Percentiles rank a stretch among this genome's conserved stretches.
phyloP scores from a whole-genome alignment of 129 eudicot species.

The Flaveria trinervia region DNA sequence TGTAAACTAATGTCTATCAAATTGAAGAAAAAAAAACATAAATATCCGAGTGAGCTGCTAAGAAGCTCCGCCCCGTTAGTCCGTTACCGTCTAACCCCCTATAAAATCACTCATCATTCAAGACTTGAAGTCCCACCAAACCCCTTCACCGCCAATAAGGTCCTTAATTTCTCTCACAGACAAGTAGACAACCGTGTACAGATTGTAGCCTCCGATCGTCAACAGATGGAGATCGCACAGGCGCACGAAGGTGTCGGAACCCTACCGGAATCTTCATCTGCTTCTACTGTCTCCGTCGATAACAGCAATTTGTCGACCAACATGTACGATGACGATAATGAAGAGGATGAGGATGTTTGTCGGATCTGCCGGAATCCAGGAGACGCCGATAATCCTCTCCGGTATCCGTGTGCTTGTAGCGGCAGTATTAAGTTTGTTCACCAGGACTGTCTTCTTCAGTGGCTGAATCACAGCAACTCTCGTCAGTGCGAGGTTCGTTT shows the following conservation, averaged over 20 bases:
- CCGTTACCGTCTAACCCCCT: background rate
- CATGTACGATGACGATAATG: slow-evolving; percentile 55
- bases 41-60: no score
- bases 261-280: slow-evolving; percentile 16
- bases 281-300: slow-evolving; percentile 18
- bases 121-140: background rate
- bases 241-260: slow-evolving; percentile 27
- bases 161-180: background rate
- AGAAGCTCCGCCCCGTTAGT: background rate
- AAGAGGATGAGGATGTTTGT: slow-evolving; percentile 71
- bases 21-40: no score
- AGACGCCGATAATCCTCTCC: slow-evolving; percentile 75
- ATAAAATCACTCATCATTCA: background rate
- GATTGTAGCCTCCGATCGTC: slow-evolving; percentile 13
- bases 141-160: background rate
- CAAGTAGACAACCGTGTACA: background rate
- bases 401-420: slow-evolving; percentile 86
- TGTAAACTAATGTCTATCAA: no score
- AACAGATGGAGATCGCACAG: slow-evolving; percentile 53
- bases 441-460: slow-evolving; percentile 86
- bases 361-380: slow-evolving; percentile 86
- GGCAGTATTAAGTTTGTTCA: slow-evolving; percentile 89
- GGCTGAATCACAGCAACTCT: slow-evolving; percentile 85
- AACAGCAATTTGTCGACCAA: background rate
- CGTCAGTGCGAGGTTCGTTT: slow-evolving; percentile 71